Base-by-base conservation (phyloP, 306 rosid genomes). In the Glycine latifolia region DNA sequence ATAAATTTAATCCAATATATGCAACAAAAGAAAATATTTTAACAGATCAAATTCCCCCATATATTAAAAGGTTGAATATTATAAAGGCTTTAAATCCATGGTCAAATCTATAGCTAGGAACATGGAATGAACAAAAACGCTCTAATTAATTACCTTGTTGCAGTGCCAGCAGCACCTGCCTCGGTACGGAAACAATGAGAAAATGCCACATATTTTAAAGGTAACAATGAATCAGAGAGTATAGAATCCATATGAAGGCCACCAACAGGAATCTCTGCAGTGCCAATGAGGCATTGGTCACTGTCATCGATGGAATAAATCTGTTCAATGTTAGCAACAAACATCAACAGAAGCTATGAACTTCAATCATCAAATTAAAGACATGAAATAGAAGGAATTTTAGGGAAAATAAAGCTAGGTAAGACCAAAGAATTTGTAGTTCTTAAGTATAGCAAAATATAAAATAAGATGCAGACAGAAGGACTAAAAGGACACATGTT, bases 241-340 rank as follows among this genome's bases (percentile, higher is more conserved):
- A 95, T 91, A 67, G 99, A 95, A 83, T 95, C 97, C 99, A 95
- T 95, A 76, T 95, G 99, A 86, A 95, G 94, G 53, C 98, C 99
- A 39, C 97, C 98, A 16, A 93, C 97, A 26, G 98, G 98, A 87
- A 95, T 95, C 94, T 95, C 99, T 81, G 99, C 97, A 55, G 98
- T 95, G 79, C 99, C 99, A 2, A 95, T 93, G 83, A 95, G 99
- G 87, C 99, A 95, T 79, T 93, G 99, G 76, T 93, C 96, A 87
- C 93, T 89, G 61, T 90, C 93, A 79, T 87, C 91, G 15, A 95
- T 93, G 81, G 97, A 93, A 87, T 95, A 95, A 50, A 95, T 95
- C 99, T 95, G 91, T 81, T 76, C 37, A 17, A 81, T 60, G 75
- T 69, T 66, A 26, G 68, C 53, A 58, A 79, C 46, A 66, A 86